Evolutionary conservation across 2,329 filamentous ascomycete genomes (phyloP), one percentile per base, ranked within the genome.

Genomic region (Xylariaceae sp.): DNA sequence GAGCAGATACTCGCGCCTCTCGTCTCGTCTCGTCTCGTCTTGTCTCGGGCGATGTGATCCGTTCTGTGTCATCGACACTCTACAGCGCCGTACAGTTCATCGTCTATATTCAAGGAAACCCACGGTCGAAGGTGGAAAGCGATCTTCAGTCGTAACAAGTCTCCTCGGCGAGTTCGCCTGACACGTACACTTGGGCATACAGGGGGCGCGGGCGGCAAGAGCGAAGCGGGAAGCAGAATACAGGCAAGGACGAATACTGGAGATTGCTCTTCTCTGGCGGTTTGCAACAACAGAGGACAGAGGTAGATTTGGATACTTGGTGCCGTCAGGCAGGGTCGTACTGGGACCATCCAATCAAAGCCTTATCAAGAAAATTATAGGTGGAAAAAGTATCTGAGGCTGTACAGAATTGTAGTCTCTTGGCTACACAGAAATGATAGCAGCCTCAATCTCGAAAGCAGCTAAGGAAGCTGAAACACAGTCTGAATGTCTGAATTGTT

Each of bases 31-130:
- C 40, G 40, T 42, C 36, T 30, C 40, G 34, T 21, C 24, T 39
- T 27, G 35, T 27, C n/a, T n/a, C n/a, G n/a, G n/a, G n/a, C n/a
- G n/a, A n/a, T n/a, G n/a, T n/a, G n/a, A n/a, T 18, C 16, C 18
- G 13, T 24, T 24, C 36, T n/a, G 35, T 42, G 46, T 44, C 38
- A 38, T 44, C 17, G 44, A 47, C 38, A 46, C 44, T 32, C 37
- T 29, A 31, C 27, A 19, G n/a, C 5, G 34, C 26, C 28, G 38
- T 31, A 33, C 34, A 37, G 19, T 23, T 44, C 39, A 45, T 44
- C 15, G 38, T 38, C 41, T 32, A 40, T 39, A 28, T 32, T 30
- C 11, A 30, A 34, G 5, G 21, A 24, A 32, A 34, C 30, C 26
- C 12, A 34, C 11, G 14, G 37, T 19, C 37, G 38, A 30, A 36